A percentile compares a stretch with the other conserved stretches of the same genome.
Evolutionary conservation across 2,329 filamentous ascomycete genomes (phyloP).

Genomic region (Diaporthe eres): DNA sequence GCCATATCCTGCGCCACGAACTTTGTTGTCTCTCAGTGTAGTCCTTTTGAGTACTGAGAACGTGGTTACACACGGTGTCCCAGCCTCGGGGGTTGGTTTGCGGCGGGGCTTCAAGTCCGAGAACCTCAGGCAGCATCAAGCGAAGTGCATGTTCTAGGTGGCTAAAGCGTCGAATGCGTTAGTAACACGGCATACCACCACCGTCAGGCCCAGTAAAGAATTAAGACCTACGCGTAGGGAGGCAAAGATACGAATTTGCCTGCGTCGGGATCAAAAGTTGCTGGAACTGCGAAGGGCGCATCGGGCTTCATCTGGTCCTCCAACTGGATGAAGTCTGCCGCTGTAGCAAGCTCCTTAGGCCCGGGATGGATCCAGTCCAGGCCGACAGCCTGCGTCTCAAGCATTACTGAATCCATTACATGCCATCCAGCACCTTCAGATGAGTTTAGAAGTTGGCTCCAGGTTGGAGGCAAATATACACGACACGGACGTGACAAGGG

Average conservation of each 20-base stretch:
- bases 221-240: slow-evolving; percentile 6
- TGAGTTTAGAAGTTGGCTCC: background rate
- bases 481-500: background rate
- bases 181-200: background rate
- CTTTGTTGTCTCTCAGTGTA: background rate
- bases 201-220: background rate
- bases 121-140: background rate
- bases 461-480: no score
- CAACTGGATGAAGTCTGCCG: slow-evolving; percentile 22
- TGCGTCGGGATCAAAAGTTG: background rate
- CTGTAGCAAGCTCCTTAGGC: background rate
- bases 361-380: slow-evolving; percentile 28
- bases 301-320: slow-evolving; percentile 9
- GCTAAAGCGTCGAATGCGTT: background rate
- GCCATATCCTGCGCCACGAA: slow-evolving; percentile 20
- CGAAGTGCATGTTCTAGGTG: slow-evolving; percentile 8
- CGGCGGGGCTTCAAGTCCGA: slow-evolving; percentile 1
- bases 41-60: slow-evolving; percentile 20
- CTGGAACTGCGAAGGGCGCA: background rate
- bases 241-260: slow-evolving; percentile 8
- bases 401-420: background rate
- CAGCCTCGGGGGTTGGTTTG: background rate
- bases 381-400: background rate
- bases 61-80: background rate
- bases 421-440: background rate